Evolutionary conservation across 257 asterid species (phyloP), one percentile per base, ranked within the genome.

Genomic region (Voacanga thouarsii): DNA sequence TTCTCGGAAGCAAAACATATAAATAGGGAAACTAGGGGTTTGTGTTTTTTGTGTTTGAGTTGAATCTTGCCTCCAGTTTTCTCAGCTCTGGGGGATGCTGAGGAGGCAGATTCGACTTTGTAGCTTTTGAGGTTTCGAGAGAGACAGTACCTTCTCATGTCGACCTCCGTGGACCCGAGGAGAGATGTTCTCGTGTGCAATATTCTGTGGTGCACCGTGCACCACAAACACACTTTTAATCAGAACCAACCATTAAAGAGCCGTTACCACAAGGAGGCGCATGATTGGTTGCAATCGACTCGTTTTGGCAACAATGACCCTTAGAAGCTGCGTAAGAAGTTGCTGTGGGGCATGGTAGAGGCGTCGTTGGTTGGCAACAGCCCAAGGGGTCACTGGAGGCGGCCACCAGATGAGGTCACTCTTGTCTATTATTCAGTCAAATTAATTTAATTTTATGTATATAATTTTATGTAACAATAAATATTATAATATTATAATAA

Each of bases 81-180:
- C 19, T 78, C 45, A 83, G 86, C 87, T 83, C 82, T 87, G 75
- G 78, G 78, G 74, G 79, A 63, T 63, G 70, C 55, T 79, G 91
- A 90, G 87, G 76, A 87, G 95, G 82, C 92, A 86, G 72, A 44
- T 68, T 63, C 83, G 59, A 53, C 37, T 33, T 33, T 33, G 79
- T 69, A 77, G 82, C 94, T 83, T 79, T 88, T 89, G 88, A 80
- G 84, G 73, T 30, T 79, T 71, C 59, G 87, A 72, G 65, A 84
- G 77, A 76, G 85, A 47, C 73, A 67, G 73, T 16, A 41, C 44
- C 19, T 41, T 41, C 23, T 18, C 43, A 7, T 26, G 8, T 3
- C 4, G 37, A 24, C 37, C 66, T 15, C 51, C 0, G 51, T 43
- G 14, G 51, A 11, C 12, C 12, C 0, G 51, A 8, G 19, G 61